Evolutionary conservation across 495 filamentous ascomycete species (phyloP).

Genomic region (Rhizodiscina lignyota): DNA sequence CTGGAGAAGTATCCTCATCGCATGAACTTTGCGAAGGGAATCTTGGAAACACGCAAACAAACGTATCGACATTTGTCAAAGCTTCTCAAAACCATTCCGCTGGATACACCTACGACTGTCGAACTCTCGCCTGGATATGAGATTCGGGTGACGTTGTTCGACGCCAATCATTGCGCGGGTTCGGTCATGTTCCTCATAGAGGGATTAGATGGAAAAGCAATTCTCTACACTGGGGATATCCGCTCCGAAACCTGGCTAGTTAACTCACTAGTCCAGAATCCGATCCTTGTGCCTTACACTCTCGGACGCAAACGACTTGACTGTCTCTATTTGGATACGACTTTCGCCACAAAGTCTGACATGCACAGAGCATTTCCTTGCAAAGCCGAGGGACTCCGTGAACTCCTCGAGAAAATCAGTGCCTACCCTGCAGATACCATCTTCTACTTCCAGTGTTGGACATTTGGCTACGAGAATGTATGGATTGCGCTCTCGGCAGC

Average conservation of each 20-base stretch:
- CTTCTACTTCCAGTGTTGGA: conserved; percentile 85
- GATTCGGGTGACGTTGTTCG: conserved; percentile 68
- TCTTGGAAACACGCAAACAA: conserved; percentile 50
- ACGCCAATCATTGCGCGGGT: conserved; percentile 86
- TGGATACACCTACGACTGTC: conserved; percentile 65
- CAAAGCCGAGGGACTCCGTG: conserved; percentile 56
- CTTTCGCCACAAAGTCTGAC: conserved; percentile 39
- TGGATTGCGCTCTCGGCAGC: conserved; percentile 67
- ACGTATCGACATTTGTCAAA: conserved; percentile 61
- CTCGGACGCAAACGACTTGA: conserved; percentile 49
- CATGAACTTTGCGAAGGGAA: conserved; percentile 62
- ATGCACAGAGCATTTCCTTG: conserved; percentile 33
- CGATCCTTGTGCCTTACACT: conserved; percentile 59
- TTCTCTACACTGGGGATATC: conserved; percentile 89
- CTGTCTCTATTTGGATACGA: conserved; percentile 78
- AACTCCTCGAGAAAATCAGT: conserved; percentile 52
- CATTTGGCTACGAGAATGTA: conserved; percentile 80
- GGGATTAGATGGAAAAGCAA: conserved; percentile 41
- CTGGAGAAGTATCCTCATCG: conserved; percentile 65
- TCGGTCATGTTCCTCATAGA: conserved; percentile 93
- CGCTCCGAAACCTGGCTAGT: conserved; percentile 60
- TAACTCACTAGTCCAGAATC: conserved; percentile 47
- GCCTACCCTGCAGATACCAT: conserved; percentile 56
- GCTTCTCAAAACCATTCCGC: conserved; percentile 63
- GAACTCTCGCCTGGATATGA: conserved; percentile 50